These are phyloP conservation scores for Xylaria digitata DNA, from an alignment of 2,329 filamentous ascomycete species.

Conservation along the genomic window DNA sequence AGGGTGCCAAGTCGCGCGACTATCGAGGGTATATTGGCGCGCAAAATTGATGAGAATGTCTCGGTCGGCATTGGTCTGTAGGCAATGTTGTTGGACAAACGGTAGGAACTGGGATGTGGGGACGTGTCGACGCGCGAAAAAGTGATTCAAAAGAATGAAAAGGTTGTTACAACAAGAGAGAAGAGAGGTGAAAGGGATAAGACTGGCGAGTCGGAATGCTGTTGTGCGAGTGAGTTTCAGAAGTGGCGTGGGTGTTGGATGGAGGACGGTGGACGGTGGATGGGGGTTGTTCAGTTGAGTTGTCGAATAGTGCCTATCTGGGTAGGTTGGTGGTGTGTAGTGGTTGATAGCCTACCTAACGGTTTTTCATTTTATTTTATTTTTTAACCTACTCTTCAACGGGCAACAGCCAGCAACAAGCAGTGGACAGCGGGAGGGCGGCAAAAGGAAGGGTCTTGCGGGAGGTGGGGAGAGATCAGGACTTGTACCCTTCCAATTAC, in stretches of 20 bases:
- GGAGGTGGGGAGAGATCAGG: constrained; percentile 24
- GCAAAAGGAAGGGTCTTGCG: constrained; percentile 32
- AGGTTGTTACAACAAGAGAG: constrained; percentile 8
- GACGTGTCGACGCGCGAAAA: constrained; percentile 32
- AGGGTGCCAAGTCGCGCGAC: constrained; percentile 37
- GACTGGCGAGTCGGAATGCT: constrained; percentile 35
- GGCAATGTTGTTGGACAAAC: constrained; percentile 14
- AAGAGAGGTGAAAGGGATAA: constrained; percentile 30
- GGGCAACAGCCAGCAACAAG: neutral
- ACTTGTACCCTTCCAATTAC: constrained; percentile 22
- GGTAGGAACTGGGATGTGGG: constrained; percentile 28
- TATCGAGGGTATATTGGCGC: constrained; percentile 37
- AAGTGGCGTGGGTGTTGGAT: constrained; percentile 21
- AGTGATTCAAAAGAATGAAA: constrained; percentile 28
- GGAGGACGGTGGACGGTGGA: too few species aligned
- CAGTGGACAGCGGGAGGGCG: constrained; percentile 16
- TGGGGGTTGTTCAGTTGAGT: constrained; percentile 6
- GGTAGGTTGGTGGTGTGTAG: neutral
- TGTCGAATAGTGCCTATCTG: too few species aligned
- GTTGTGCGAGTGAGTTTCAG: constrained; percentile 39
- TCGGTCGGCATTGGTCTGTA: constrained; percentile 37
- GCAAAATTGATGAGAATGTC: constrained; percentile 39
- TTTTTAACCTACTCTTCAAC: neutral
- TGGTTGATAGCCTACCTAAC: neutral
- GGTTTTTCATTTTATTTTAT: too few species aligned